phyloP scores from a whole-genome alignment of 306 rosid species.

The Castanea crenata region DNA sequence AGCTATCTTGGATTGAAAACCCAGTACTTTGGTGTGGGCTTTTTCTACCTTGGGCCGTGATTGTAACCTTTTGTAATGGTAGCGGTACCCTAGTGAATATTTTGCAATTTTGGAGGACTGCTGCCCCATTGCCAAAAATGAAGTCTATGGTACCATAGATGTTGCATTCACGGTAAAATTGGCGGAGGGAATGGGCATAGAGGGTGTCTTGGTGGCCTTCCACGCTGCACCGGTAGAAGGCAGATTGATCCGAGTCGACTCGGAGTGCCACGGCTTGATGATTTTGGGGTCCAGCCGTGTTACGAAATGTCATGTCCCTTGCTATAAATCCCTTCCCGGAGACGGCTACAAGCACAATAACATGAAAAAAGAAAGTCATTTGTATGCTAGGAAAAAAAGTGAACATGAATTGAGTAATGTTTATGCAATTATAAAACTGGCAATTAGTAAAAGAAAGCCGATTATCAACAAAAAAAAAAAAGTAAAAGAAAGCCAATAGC shows the following conservation, averaged over 20 bases:
- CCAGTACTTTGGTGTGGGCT: conserved; percentile 80
- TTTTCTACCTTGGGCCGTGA: conserved; percentile 84
- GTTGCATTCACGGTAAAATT: conserved; percentile 73
- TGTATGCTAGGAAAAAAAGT: background rate
- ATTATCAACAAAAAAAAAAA: no score
- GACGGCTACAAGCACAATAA: conserved; percentile 38
- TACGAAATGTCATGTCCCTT: conserved; percentile 65
- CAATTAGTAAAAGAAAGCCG: no score
- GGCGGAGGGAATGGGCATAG: conserved; percentile 76
- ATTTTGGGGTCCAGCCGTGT: conserved; percentile 71
- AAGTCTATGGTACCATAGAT: conserved; percentile 84
- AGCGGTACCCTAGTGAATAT: conserved; percentile 75
- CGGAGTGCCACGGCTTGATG: conserved; percentile 80
- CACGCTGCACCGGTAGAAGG: conserved; percentile 72
- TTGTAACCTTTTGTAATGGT: conserved; percentile 68
- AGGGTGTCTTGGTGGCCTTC: conserved; percentile 88
- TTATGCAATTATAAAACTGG: no score
- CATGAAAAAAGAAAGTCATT: background rate
- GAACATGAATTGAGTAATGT: no score
- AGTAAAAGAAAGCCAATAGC: no score
- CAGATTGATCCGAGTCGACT: conserved; percentile 86
- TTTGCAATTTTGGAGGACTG: conserved; percentile 72
- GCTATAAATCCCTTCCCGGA: conserved; percentile 84
- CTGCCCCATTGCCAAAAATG: conserved; percentile 86
- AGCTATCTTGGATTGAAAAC: conserved; percentile 67